Conservation (phyloP, 164 flowering plant genomes). For the Vitis rupestris region DNA sequence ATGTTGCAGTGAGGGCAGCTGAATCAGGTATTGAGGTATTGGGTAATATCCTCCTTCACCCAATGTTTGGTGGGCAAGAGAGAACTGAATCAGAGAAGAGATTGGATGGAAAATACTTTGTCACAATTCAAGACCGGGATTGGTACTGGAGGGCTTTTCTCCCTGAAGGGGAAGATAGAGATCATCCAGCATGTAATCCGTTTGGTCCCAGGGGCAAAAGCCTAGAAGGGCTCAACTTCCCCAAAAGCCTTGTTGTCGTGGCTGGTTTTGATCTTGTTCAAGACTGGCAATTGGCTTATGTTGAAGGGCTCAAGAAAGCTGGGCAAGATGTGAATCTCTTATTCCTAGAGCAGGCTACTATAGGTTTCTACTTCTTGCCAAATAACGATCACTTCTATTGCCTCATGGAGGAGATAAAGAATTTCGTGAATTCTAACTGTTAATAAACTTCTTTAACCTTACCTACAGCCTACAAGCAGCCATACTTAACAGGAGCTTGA, state of each 20-base stretch:
- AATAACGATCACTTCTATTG: conserved; percentile 59
- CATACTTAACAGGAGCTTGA: conserved; percentile 32
- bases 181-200: conserved; percentile 68
- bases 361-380: conserved; percentile 78
- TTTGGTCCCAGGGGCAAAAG: conserved; percentile 51
- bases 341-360: conserved; percentile 56
- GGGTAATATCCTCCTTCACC: conserved; percentile 65
- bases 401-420: conserved; percentile 56
- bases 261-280: conserved; percentile 69
- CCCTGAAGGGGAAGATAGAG: conserved; percentile 69
- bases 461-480: conserved; percentile 19
- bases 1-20: conserved; percentile 61
- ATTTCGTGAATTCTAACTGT: conserved; percentile 42
- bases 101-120: conserved; percentile 70
- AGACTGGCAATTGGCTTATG: conserved; percentile 70
- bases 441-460: conserved; percentile 30
- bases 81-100: conserved; percentile 59
- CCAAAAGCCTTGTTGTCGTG: conserved; percentile 57
- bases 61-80: conserved; percentile 62
- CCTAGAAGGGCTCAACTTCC: conserved; percentile 39
- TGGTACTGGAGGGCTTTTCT: conserved; percentile 80
- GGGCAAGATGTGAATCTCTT: conserved; percentile 57
- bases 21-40: conserved; percentile 48
- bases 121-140: conserved; percentile 59
- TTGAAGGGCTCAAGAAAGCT: conserved; percentile 41